These are phyloP conservation scores for Talaromyces atroroseus DNA, from an alignment of 2,329 filamentous ascomycete genomes.

Conservation along the genomic window DNA sequence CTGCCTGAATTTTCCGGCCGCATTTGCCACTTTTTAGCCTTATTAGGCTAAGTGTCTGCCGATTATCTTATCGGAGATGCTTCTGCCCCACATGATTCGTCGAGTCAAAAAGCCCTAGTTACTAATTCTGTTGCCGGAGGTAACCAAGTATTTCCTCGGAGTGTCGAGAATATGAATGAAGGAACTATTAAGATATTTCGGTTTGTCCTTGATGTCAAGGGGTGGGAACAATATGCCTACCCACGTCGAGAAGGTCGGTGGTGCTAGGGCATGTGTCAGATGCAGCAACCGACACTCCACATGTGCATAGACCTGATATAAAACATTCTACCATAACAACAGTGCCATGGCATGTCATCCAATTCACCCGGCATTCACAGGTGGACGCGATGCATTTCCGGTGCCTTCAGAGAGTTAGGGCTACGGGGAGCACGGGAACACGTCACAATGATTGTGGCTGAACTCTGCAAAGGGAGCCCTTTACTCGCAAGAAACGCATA, in stretches of 20 bases:
- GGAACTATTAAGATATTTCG: too few relatives aligned
- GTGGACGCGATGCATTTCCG: neutral
- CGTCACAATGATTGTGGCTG: neutral
- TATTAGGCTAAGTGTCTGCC: neutral
- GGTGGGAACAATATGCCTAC: too few relatives aligned
- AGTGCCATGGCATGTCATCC: neutral
- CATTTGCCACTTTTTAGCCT: neutral
- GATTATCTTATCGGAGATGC: slow-evolving; percentile 1
- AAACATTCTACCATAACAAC: too few relatives aligned
- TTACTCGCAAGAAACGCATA: neutral
- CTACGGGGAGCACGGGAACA: neutral
- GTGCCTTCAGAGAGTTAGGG: neutral
- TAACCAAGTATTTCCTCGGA: too few relatives aligned
- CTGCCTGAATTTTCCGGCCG: slow-evolving; percentile 8
- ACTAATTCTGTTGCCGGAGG: neutral
- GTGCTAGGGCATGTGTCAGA: too few relatives aligned
- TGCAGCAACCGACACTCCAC: too few relatives aligned
- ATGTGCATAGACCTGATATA: too few relatives aligned
- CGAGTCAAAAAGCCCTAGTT: neutral
- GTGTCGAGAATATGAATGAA: too few relatives aligned
- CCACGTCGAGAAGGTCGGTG: too few relatives aligned
- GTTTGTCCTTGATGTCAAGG: too few relatives aligned
- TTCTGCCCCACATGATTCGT: neutral
- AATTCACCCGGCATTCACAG: neutral
- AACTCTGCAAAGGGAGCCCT: neutral